Base-by-base conservation (phyloP, 2,329 filamentous ascomycete genomes). In the Fusarium bulbicola region DNA sequence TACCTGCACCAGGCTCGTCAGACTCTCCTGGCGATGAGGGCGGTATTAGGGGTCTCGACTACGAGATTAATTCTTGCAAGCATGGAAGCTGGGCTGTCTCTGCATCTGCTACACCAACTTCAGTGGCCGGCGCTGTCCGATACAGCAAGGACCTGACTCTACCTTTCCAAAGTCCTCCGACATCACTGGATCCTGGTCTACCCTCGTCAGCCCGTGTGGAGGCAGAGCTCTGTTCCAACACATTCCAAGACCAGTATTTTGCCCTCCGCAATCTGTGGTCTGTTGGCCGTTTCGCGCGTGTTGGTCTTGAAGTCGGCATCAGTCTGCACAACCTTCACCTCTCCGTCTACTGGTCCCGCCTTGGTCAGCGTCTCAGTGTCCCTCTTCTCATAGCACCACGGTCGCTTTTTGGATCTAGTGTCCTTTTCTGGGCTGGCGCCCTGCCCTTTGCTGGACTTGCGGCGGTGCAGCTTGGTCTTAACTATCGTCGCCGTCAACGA, bases 311-410 rank as follows among this genome's bases (percentile, higher is more conserved):
- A 63, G 69, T 87, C 18, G 84, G 83, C 21, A 72, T 86, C 40
- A 83, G 82, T 57, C 78, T 79, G 6, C 80, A 80, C 68, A 83
- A 80, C 62, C 70, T 86, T n/a, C 82, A 86, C 63, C 64, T 86
- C 49, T 86, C 84, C 15, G 76, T 85, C 5, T 85, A 86, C 78
- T 86, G 84, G 84, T 85, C 85, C 5, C 82, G 84, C 3, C 81
- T 85, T 32, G 81, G 81, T 32, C 85, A 86, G 73, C 81, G 84
- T 21, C 76, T 87, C 71, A 82, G 80, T 65, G 56, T 87, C 32
- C 86, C 86, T 5, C 70, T 87, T 32, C 74, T 86, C 36, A 74
- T 86, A 39, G 80, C 82, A 12, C 78, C 80, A 28, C 74, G 74
- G 26, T 61, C 77, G 42, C 64, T 75, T 37, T 54, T 79, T 50